These are phyloP conservation scores for Penicillium psychrosexuale DNA, from an alignment of 2,329 filamentous ascomycete species.

Conservation along the genomic window DNA sequence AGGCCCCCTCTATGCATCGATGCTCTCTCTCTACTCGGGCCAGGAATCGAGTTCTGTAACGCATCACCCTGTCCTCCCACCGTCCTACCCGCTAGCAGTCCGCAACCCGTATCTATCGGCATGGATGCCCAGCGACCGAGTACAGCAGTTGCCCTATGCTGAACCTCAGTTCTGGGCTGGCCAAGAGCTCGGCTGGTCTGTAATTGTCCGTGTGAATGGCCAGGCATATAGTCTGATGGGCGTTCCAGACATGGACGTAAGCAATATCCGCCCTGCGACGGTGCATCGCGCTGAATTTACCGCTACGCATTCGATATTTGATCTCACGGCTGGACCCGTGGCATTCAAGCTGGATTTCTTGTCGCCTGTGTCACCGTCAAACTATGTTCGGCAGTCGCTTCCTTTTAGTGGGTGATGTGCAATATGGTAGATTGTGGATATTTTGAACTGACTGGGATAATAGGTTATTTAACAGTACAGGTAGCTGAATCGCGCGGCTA, in stretches of 20 bases:
- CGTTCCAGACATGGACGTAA: constrained; percentile 26
- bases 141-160: constrained; percentile 36
- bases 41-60: constrained; percentile 12
- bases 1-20: constrained; percentile 21
- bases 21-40: constrained; percentile 13
- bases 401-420: constrained; percentile 36
- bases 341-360: constrained; percentile 44
- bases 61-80: constrained; percentile 34
- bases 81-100: constrained; percentile 46
- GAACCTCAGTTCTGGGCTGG: constrained; percentile 46
- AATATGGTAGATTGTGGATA: background rate
- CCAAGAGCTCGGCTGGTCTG: constrained; percentile 41
- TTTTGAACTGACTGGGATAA: background rate
- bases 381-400: constrained; percentile 45
- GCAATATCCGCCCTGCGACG: constrained; percentile 30
- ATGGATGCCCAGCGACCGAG: constrained; percentile 45
- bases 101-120: constrained; percentile 44
- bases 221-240: constrained; percentile 45
- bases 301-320: constrained; percentile 43
- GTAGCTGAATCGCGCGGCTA: constrained; percentile 23
- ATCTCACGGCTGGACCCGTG: constrained; percentile 36
- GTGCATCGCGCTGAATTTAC: constrained; percentile 41
- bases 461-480: constrained; percentile 43
- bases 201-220: constrained; percentile 43
- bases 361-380: constrained; percentile 44